phyloP scores from a whole-genome alignment of 2,329 filamentous ascomycete genomes.

The Chrysoporthe austroafricana region DNA sequence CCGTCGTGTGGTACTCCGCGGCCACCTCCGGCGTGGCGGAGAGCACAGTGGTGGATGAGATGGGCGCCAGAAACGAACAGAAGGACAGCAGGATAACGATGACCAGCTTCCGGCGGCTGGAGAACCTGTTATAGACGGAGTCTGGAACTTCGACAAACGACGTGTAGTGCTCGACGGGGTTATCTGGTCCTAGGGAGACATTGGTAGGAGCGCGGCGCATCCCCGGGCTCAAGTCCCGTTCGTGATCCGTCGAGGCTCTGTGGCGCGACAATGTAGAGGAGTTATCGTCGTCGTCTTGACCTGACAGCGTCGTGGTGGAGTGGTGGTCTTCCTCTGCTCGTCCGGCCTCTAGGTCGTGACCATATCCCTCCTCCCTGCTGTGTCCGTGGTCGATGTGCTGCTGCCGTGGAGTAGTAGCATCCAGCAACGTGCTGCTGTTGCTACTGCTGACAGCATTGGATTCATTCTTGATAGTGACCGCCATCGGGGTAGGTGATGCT shows the following conservation, averaged over 20 bases:
- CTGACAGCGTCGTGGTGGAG: conserved; percentile 13
- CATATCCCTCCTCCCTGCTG: background rate
- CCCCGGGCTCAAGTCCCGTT: conserved; percentile 3
- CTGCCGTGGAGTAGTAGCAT: conserved; percentile 1
- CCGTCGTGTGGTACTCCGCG: conserved; percentile 59
- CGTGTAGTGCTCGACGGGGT: conserved; percentile 35
- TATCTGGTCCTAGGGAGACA: conserved; percentile 35
- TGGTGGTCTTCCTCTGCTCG: conserved; percentile 12
- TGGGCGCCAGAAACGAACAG: conserved; percentile 76
- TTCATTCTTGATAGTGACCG: conserved; percentile 6
- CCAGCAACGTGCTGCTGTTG: background rate
- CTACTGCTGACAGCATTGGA: background rate
- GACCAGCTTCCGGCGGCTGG: conserved; percentile 62
- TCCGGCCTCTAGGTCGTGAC: conserved; percentile 14
- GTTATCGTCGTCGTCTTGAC: conserved; percentile 5
- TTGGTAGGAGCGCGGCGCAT: conserved; percentile 30
- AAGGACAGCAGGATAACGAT: conserved; percentile 74
- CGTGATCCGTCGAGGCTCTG: conserved; percentile 10
- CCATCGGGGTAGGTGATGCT: conserved; percentile 7
- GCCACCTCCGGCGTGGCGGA: conserved; percentile 70
- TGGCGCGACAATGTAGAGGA: conserved; percentile 11
- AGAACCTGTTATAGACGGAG: conserved; percentile 67
- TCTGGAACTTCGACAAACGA: conserved; percentile 49
- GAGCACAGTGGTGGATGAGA: conserved; percentile 67
- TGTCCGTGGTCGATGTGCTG: background rate